Conservation (phyloP, 2,329 filamentous ascomycete genomes). For the Leptographium galeiforme region DNA sequence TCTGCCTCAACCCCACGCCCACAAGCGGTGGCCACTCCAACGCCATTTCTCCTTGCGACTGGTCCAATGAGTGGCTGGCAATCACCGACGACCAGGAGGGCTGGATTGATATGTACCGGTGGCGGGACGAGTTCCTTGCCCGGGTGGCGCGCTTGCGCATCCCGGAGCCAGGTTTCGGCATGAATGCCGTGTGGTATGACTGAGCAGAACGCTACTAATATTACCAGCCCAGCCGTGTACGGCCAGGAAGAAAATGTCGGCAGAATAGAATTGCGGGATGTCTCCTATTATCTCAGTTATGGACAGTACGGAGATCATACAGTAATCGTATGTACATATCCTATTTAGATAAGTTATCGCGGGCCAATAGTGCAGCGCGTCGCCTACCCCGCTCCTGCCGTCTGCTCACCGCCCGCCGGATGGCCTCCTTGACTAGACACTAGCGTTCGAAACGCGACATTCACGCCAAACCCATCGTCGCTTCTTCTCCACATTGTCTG, state of each 20-base stretch:
- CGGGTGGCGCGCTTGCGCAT: conserved; percentile 66
- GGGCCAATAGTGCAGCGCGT: too few relatives aligned
- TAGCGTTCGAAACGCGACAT: not conserved
- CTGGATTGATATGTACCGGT: conserved; percentile 77
- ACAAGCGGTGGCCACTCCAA: conserved; percentile 84
- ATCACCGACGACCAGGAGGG: conserved; percentile 81
- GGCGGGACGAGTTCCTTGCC: conserved; percentile 68
- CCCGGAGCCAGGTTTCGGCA: conserved; percentile 79
- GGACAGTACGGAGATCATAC: too few relatives aligned
- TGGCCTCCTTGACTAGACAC: too few relatives aligned
- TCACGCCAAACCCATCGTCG: not conserved
- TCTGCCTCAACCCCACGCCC: conserved; percentile 71
- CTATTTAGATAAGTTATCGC: too few relatives aligned
- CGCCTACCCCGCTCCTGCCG: too few relatives aligned
- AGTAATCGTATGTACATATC: too few relatives aligned
- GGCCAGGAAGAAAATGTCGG: too few relatives aligned
- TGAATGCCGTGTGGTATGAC: conserved; percentile 96
- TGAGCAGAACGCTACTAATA: conserved; percentile 17
- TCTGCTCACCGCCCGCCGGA: too few relatives aligned
- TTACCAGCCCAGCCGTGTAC: not conserved
- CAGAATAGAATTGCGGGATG: too few relatives aligned
- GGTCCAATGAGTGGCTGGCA: conserved; percentile 80
- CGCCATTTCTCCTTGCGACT: conserved; percentile 71
- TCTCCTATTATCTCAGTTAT: too few relatives aligned
- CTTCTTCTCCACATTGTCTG: not conserved